These are phyloP conservation scores for Ophiostoma ulmi DNA, from an alignment of 2,329 filamentous ascomycete genomes.

Conservation along the genomic window DNA sequence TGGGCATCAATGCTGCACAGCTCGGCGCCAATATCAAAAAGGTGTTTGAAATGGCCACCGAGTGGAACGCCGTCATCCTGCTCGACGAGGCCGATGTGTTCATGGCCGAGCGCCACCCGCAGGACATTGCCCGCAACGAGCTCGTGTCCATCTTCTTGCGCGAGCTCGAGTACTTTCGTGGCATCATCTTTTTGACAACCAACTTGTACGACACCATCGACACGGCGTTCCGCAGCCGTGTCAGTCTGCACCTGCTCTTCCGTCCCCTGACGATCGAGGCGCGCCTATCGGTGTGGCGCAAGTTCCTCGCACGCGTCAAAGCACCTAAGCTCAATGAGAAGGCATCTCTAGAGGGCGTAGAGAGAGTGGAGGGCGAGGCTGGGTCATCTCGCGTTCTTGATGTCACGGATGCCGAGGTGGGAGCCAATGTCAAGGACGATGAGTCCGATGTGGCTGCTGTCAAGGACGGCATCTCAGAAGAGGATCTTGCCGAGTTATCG, in stretches of 20 bases:
- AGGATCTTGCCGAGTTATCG: slow-evolving; percentile 38
- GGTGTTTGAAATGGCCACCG: slow-evolving; percentile 45
- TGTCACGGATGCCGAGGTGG: not conserved
- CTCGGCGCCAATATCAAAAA: slow-evolving; percentile 44
- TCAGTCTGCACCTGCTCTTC: slow-evolving; percentile 46
- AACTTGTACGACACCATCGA: slow-evolving; percentile 42
- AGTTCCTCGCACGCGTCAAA: slow-evolving; percentile 41
- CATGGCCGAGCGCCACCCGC: slow-evolving; percentile 42
- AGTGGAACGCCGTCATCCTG: slow-evolving; percentile 48
- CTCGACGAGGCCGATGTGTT: slow-evolving; percentile 52
- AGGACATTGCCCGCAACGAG: slow-evolving; percentile 45
- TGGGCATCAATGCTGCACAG: slow-evolving; percentile 41
- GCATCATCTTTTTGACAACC: slow-evolving; percentile 44
- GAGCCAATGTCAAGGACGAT: not conserved
- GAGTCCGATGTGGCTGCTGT: not conserved
- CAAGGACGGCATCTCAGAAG: slow-evolving; percentile 30
- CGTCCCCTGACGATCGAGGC: slow-evolving; percentile 37
- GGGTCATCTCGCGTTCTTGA: not conserved
- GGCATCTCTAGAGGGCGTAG: slow-evolving; percentile 9
- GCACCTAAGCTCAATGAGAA: not conserved
- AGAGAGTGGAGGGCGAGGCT: not conserved
- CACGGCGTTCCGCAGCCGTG: slow-evolving; percentile 42
- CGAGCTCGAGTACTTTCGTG: slow-evolving; percentile 43
- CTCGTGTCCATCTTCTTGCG: slow-evolving; percentile 45
- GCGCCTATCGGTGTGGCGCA: slow-evolving; percentile 42